Percentiles rank a stretch among this genome's conserved stretches.
phyloP scores from a whole-genome alignment of 2,329 filamentous ascomycete species.

The Sporothrix protearum region DNA sequence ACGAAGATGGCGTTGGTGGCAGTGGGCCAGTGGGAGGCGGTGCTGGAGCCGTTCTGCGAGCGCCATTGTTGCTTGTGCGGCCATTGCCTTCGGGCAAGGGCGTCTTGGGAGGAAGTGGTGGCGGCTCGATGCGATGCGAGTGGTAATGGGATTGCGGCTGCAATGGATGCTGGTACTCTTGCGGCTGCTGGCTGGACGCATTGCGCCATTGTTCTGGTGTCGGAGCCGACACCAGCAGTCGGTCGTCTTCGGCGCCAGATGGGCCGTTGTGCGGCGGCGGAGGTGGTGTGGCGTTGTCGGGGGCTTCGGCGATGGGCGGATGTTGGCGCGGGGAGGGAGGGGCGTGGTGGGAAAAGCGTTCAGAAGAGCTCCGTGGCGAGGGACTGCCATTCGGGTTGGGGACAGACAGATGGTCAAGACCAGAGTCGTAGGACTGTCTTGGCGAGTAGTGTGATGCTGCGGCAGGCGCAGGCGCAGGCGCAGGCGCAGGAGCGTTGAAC shows the following conservation, averaged over 20 bases:
- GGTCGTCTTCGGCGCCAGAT: constrained; percentile 40
- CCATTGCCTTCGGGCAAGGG: constrained; percentile 56
- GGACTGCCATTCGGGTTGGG: constrained; percentile 35
- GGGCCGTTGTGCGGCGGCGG: constrained; percentile 29
- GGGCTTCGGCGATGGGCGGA: constrained; percentile 28
- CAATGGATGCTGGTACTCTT: constrained; percentile 34
- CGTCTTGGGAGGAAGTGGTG: constrained; percentile 74
- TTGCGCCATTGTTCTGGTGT: constrained; percentile 57
- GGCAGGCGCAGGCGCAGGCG: not conserved
- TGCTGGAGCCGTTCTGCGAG: constrained; percentile 3
- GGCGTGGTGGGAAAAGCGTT: constrained; percentile 38
- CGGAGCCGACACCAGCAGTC: constrained; percentile 54
- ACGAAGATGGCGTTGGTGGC: constrained; percentile 67
- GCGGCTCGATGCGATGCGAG: constrained; percentile 54
- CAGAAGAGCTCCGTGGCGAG: constrained; percentile 52
- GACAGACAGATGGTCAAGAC: constrained; percentile 47
- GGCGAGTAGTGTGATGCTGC: too few species aligned
- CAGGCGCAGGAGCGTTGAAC: not conserved
- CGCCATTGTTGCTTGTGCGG: constrained; percentile 34
- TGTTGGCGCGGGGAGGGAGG: constrained; percentile 34
- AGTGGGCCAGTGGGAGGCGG: constrained; percentile 29
- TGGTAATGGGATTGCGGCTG: constrained; percentile 23
- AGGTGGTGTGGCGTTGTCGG: constrained; percentile 34
- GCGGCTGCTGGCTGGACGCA: constrained; percentile 50
- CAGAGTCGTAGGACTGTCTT: constrained; percentile 57